Evolutionary conservation across 129 eudicot species (phyloP).

Genomic region (Saussurea involucrata): DNA sequence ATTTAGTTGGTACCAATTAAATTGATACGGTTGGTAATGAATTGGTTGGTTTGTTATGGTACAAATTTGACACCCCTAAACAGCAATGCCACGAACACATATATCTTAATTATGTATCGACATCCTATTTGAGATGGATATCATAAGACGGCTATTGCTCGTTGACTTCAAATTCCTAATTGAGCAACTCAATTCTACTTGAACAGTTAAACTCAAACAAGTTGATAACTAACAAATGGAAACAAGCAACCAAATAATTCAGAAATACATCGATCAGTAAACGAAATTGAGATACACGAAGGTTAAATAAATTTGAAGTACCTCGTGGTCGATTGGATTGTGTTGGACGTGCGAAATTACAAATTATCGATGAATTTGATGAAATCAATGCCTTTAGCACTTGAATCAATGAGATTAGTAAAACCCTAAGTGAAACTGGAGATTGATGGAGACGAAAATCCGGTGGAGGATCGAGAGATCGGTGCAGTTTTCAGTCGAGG

Average conservation of each 20-base stretch:
- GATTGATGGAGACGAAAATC: background rate
- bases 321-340: constrained; percentile 27
- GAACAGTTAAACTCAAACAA: constrained; percentile 13
- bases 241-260: background rate
- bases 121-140: background rate
- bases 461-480: constrained; percentile 8
- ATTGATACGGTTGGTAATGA: too few relatives aligned
- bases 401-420: background rate
- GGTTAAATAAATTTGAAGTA: constrained; percentile 2
- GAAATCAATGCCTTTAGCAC: background rate
- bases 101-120: background rate
- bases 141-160: background rate
- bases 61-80: too few relatives aligned
- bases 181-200: background rate
- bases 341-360: constrained; percentile 9
- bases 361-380: constrained; percentile 6
- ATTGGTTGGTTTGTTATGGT: too few relatives aligned
- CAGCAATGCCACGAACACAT: background rate
- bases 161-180: constrained; percentile 21
- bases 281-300: background rate
- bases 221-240: background rate
- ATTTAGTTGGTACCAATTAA: too few relatives aligned
- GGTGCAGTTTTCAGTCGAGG: constrained; percentile 17
- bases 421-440: constrained; percentile 16
- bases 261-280: constrained; percentile 6